These are phyloP conservation scores for Atkinsonella hypoxylon DNA, from an alignment of 2,329 filamentous ascomycete genomes.

Conservation along the genomic window DNA sequence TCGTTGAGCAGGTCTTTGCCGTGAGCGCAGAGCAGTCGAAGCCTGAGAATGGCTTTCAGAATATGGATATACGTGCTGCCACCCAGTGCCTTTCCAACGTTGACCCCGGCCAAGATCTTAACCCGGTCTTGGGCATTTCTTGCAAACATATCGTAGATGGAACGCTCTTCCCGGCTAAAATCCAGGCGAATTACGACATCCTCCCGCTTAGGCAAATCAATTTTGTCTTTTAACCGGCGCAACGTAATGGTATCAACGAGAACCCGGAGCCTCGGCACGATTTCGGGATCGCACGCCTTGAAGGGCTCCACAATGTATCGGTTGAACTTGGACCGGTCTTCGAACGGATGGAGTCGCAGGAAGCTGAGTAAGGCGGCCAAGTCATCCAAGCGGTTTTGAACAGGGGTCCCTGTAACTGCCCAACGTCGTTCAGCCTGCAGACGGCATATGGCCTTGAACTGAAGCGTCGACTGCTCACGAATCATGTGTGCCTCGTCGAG, in stretches of 20 bases:
- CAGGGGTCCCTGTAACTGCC: constrained; percentile 94
- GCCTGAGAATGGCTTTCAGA: constrained; percentile 76
- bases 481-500: constrained; percentile 94
- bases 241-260: constrained; percentile 92
- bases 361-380: constrained; percentile 80
- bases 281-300: constrained; percentile 73
- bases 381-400: constrained; percentile 89
- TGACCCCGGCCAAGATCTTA: constrained; percentile 51
- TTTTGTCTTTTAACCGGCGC: constrained; percentile 81
- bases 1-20: constrained; percentile 83
- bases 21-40: constrained; percentile 85
- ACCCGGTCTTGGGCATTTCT: constrained; percentile 72
- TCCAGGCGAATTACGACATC: constrained; percentile 64
- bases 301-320: constrained; percentile 76
- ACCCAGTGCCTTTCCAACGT: constrained; percentile 53
- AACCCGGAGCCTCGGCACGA: constrained; percentile 73
- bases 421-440: constrained; percentile 74
- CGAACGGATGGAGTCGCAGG: constrained; percentile 72
- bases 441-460: constrained; percentile 74
- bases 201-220: constrained; percentile 62
- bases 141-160: constrained; percentile 75
- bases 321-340: constrained; percentile 63
- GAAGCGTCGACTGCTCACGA: constrained; percentile 67
- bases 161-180: constrained; percentile 63
- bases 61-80: constrained; percentile 92